A percentile compares a stretch with the other conserved stretches of the same genome.
phyloP scores from a whole-genome alignment of 139 green algal species.

The Picocystis salinarum region DNA sequence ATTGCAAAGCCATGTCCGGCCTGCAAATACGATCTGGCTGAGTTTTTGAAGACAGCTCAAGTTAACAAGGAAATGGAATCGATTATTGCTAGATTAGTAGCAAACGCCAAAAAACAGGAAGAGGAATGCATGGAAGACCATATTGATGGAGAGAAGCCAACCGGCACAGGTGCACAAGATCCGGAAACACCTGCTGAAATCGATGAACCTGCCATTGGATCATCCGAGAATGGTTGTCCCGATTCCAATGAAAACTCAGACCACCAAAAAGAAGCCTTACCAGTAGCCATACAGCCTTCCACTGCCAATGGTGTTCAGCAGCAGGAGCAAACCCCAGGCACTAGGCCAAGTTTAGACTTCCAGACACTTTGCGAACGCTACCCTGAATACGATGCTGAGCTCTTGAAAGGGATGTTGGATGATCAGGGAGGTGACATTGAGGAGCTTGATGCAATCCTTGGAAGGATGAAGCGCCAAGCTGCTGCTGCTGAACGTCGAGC shows the following conservation, averaged over 20 bases:
- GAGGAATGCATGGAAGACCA: slow-evolving; percentile 10
- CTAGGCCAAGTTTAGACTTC: slow-evolving; percentile 12
- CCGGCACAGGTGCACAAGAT: neutral
- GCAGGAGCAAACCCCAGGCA: neutral
- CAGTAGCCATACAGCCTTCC: neutral
- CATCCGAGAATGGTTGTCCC: too few relatives aligned
- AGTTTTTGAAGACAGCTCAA: slow-evolving; percentile 42
- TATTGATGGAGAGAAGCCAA: slow-evolving; percentile 7
- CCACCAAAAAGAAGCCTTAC: neutral
- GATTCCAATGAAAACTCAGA: too few relatives aligned
- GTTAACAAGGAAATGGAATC: slow-evolving; percentile 49
- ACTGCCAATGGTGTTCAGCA: neutral
- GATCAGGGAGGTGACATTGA: slow-evolving; percentile 40
- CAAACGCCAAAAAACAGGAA: slow-evolving; percentile 9
- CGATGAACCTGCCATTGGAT: too few relatives aligned
- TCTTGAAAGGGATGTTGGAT: slow-evolving; percentile 38
- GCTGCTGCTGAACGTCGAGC: too few relatives aligned
- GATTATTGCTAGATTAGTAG: slow-evolving; percentile 38
- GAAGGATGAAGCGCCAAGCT: neutral
- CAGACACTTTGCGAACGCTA: slow-evolving; percentile 18
- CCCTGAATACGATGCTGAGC: slow-evolving; percentile 31
- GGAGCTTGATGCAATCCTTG: slow-evolving; percentile 13
- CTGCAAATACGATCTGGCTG: slow-evolving; percentile 48
- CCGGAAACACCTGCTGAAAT: slow-evolving; percentile 1
- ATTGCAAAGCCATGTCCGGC: slow-evolving; percentile 30